These are phyloP conservation scores for Ceratocystis cubensis DNA, from an alignment of 2,329 filamentous ascomycete genomes.

Conservation along the genomic window DNA sequence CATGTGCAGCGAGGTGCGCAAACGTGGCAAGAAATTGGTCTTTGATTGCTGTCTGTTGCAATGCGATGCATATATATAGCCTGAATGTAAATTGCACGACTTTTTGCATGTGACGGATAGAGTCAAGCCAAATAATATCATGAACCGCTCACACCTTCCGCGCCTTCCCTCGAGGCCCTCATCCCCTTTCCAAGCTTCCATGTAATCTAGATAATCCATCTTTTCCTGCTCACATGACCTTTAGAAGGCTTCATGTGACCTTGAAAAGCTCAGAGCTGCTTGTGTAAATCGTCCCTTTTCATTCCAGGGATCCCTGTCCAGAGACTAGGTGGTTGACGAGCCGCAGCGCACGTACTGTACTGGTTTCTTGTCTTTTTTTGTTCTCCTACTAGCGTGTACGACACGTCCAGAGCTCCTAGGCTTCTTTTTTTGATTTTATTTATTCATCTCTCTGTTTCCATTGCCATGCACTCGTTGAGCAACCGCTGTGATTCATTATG, in stretches of 20 bases:
- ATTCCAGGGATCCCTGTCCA: slow-evolving; percentile 10
- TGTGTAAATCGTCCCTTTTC: slow-evolving; percentile 6
- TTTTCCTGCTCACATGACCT: slow-evolving; percentile 13
- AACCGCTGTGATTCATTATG: too few species aligned
- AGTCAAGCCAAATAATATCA: not conserved
- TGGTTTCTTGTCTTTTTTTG: not conserved
- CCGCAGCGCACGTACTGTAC: not conserved
- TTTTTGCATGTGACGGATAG: not conserved
- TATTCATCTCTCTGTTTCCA: not conserved
- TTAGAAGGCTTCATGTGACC: slow-evolving; percentile 7
- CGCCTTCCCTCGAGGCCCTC: not conserved
- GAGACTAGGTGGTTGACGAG: not conserved
- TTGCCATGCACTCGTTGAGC: too few species aligned
- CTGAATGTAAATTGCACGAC: not conserved
- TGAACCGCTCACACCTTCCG: not conserved
- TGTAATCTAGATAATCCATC: not conserved
- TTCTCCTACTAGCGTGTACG: too few species aligned
- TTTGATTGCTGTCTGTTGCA: not conserved
- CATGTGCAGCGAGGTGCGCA: not conserved
- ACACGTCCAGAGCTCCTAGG: not conserved
- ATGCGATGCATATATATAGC: not conserved
- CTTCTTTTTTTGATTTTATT: not conserved
- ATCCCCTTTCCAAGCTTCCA: not conserved
- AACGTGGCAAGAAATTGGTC: not conserved
- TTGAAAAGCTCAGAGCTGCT: slow-evolving; percentile 5